These are phyloP conservation scores for Closterium sp. DNA, from an alignment of 139 green algal genomes.

Conservation along the genomic window DNA sequence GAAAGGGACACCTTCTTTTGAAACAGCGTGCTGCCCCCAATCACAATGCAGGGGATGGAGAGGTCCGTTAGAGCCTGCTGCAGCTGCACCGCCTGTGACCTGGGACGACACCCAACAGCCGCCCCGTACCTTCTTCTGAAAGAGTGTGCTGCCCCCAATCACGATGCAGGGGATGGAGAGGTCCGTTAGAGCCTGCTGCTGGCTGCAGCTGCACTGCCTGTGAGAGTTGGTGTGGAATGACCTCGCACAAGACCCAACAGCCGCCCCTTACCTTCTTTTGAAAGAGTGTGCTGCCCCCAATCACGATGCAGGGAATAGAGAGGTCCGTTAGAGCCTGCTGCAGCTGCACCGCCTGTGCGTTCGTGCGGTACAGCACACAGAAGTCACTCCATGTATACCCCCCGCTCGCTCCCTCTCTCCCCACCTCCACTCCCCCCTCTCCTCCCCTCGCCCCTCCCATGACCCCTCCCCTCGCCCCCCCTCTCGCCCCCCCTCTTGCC, in stretches of 20 bases:
- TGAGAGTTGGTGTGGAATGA: too few relatives aligned
- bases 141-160: neutral
- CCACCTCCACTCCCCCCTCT: neutral
- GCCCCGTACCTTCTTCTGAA: too few relatives aligned
- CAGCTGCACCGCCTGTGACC: too few relatives aligned
- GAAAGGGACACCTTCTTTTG: neutral
- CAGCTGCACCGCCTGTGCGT: neutral
- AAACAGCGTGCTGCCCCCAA: neutral
- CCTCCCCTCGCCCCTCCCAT: neutral
- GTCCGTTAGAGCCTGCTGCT: neutral
- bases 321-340: neutral
- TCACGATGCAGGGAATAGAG: neutral
- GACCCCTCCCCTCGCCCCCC: neutral
- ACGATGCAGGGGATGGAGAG: neutral
- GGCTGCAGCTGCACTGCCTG: too few relatives aligned
- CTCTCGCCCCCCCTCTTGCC: neutral
- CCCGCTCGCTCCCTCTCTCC: neutral
- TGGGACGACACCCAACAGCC: too few relatives aligned
- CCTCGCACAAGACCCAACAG: too few relatives aligned
- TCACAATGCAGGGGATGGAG: too few relatives aligned
- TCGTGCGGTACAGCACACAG: neutral
- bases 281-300: neutral
- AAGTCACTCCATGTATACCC: neutral
- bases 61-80: too few relatives aligned
- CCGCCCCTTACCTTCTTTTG: neutral